A percentile compares a stretch with the other conserved stretches of the same genome.
Evolutionary conservation across 1,139 yeast species (phyloP).

Genomic region (Kodamaea arcana): DNA sequence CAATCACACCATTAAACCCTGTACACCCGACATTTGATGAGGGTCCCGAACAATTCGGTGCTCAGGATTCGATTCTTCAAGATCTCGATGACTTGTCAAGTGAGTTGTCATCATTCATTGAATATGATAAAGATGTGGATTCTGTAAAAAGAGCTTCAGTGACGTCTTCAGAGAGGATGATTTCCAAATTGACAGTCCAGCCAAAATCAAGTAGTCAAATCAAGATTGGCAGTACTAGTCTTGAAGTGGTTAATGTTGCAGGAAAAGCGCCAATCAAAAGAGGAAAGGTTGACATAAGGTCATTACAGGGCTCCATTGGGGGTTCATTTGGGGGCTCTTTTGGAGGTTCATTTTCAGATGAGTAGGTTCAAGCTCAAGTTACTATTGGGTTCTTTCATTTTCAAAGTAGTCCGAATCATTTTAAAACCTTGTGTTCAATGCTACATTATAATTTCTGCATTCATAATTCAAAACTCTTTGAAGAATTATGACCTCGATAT

Average conservation of each 20-base stretch:
- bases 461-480: too few relatives aligned
- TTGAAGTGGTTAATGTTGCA: conserved; percentile 5
- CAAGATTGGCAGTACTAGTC: conserved; percentile 16
- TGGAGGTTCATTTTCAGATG: conserved; percentile 8
- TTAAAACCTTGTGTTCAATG: too few relatives aligned
- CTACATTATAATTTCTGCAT: too few relatives aligned
- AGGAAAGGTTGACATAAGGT: conserved; percentile 17
- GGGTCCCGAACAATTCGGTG: conserved; percentile 22
- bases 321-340: conserved; percentile 21
- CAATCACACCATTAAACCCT: conserved; percentile 9
- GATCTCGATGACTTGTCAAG: conserved; percentile 30
- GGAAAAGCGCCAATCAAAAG: conserved; percentile 3
- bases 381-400: too few relatives aligned
- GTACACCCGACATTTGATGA: conserved; percentile 6
- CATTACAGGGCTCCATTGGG: conserved; percentile 23
- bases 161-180: conserved; percentile 9
- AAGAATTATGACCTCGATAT: too few relatives aligned
- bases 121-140: conserved; percentile 3
- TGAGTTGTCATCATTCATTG: conserved; percentile 22
- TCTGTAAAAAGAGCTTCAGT: conserved; percentile 8
- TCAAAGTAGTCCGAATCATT: too few relatives aligned
- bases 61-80: conserved; percentile 26
- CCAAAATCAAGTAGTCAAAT: conserved; percentile 18
- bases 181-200: neutral
- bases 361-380: too few relatives aligned